Base-by-base conservation (phyloP, 352 stramenopile genomes). In the Phytophthora tentaculata region DNA sequence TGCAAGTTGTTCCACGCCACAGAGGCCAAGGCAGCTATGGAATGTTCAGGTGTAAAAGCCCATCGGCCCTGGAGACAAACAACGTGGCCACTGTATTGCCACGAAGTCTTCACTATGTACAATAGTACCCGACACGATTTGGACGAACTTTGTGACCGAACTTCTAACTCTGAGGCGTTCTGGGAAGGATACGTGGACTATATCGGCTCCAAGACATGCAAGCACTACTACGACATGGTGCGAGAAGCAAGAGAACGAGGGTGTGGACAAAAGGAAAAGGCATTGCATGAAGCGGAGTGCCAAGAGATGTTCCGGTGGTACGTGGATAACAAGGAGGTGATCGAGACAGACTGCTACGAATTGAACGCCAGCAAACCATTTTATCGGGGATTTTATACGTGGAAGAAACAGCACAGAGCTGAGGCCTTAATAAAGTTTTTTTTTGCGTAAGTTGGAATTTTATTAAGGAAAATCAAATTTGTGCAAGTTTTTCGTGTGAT, bases 131-230 rank as follows among this genome's bases (percentile, higher is more conserved):
- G 83, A 45, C 64, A 78, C 37, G 58, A 87, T 26, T 44, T 89
- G 9, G 83, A 89, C 32, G 47, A 69, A 28, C 55, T 83, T 23
- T 91, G 83, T 29, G 58, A 54, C 0, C 73, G 69, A 51, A 87
- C 80, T n/a, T 6, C 53, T 0, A 65, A 79, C 62, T 86, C 80
- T 3, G 70, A 83, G 10, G 62, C 77, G 13, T 89, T 91, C 66
- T 89, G 81, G 77, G 83, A 89, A 57, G 80, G 72, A 28, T 91
- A 73, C 48, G 80, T 76, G 37, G 71, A 88, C 56, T 89, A 83
- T 61, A 74, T 84, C 10, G 83, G 74, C 16, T 75, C 77, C 23
- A 61, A 70, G 39, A 78, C 74, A 17, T 91, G 83, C 56, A 89
- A 86, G 51, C 60, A 45, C n/a, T 91, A 91, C 70, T 91, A 91